These are phyloP conservation scores for Nosema muscidifuracis DNA, from an alignment of 371 early-diverging fungal genomes.

Conservation along the genomic window DNA sequence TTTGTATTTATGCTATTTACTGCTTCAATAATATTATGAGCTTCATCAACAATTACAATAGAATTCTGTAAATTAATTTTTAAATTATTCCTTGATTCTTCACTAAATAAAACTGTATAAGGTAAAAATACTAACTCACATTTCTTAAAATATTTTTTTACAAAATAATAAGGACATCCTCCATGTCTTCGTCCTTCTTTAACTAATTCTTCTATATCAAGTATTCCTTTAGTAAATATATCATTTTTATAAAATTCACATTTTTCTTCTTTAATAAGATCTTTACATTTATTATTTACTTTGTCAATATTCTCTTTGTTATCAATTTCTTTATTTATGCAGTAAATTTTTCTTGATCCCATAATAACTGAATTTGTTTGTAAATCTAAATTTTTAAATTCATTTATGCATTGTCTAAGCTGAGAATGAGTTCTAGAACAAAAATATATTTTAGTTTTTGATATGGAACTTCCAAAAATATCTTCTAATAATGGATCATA, in stretches of 20 bases:
- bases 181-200: conserved; percentile 28
- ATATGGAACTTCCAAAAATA: conserved; percentile 2
- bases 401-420: conserved; percentile 59
- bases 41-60: conserved; percentile 63
- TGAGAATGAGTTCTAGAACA: conserved; percentile 63
- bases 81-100: conserved; percentile 49
- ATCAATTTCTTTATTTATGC: conserved; percentile 54
- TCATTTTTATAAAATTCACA: not conserved
- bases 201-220: conserved; percentile 56
- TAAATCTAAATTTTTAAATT: conserved; percentile 48
- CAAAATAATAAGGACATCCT: conserved; percentile 62
- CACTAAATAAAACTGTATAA: conserved; percentile 58
- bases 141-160: conserved; percentile 35
- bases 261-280: conserved; percentile 44
- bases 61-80: conserved; percentile 50
- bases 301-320: conserved; percentile 23
- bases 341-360: conserved; percentile 60
- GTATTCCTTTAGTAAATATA: conserved; percentile 20
- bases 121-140: conserved; percentile 61
- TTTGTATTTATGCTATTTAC: conserved; percentile 57
- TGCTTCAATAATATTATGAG: conserved; percentile 62
- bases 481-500: conserved; percentile 20
- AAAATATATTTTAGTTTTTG: conserved; percentile 55
- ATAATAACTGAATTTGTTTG: conserved; percentile 46
- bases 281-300: conserved; percentile 59